Evolutionary conservation across 495 filamentous ascomycete genomes (phyloP).

Genomic region (Aspergillus affinis): DNA sequence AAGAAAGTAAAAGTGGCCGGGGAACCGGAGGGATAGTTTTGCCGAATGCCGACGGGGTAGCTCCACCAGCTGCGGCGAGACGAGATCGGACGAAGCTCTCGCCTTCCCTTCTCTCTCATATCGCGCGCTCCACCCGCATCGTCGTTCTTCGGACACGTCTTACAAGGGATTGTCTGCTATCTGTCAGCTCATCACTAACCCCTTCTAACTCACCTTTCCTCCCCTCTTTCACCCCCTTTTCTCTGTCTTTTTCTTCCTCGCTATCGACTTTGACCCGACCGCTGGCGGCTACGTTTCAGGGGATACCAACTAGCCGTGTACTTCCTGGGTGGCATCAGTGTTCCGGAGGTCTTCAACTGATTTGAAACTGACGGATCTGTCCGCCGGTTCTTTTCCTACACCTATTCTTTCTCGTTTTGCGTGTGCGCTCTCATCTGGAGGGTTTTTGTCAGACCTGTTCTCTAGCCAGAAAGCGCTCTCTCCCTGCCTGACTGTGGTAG

Average conservation of each 20-base stretch:
- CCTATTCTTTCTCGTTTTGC: background rate
- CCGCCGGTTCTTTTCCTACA: conserved; percentile 7
- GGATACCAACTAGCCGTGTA: conserved; percentile 17
- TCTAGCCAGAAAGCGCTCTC: conserved; percentile 14
- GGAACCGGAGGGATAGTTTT: conserved; percentile 17
- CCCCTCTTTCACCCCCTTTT: conserved; percentile 1
- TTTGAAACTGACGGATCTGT: conserved; percentile 4
- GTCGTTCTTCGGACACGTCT: conserved; percentile 20
- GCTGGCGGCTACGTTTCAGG: conserved; percentile 19
- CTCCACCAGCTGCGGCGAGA: conserved; percentile 17
- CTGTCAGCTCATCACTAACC: background rate
- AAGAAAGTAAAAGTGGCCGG: background rate
- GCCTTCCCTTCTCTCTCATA: conserved; percentile 16
- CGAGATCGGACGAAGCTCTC: conserved; percentile 16
- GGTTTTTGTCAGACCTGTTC: conserved; percentile 20
- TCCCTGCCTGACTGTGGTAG: conserved; percentile 18
- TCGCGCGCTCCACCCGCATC: conserved; percentile 22
- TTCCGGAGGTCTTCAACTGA: background rate
- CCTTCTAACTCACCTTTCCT: background rate
- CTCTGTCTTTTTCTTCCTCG: conserved; percentile 1
- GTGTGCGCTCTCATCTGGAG: conserved; percentile 22
- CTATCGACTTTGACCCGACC: conserved; percentile 8
- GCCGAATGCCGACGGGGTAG: conserved; percentile 17
- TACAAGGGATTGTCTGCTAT: conserved; percentile 10
- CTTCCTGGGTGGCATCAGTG: conserved; percentile 20